phyloP scores from a whole-genome alignment of 371 early-diverging fungal species.

The Fennellomyces sp. region DNA sequence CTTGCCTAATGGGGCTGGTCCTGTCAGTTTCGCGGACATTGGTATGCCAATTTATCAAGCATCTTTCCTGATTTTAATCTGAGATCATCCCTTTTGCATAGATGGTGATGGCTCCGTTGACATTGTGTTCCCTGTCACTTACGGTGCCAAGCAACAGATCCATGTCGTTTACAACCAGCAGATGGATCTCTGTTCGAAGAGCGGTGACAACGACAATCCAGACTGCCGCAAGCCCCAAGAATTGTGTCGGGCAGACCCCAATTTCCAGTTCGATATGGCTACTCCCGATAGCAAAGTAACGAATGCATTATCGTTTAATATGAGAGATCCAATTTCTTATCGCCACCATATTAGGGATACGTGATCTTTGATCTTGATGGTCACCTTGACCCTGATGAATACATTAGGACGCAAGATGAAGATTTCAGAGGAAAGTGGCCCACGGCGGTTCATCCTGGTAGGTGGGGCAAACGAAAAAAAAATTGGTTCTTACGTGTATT shows the following conservation, averaged over 20 bases:
- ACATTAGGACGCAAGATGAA: conserved; percentile 41
- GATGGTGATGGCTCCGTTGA: conserved; percentile 91
- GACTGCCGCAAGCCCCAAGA: conserved; percentile 66
- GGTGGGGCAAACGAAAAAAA: background rate
- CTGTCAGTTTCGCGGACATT: conserved; percentile 88
- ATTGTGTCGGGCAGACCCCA: conserved; percentile 76
- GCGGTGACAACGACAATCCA: conserved; percentile 23
- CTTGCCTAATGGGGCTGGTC: conserved; percentile 77
- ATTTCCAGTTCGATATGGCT: conserved; percentile 69
- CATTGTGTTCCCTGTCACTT: conserved; percentile 78
- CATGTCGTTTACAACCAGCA: conserved; percentile 86
- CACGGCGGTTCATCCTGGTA: conserved; percentile 51
- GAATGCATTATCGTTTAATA: background rate
- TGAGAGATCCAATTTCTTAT: background rate
- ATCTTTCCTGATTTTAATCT: background rate
- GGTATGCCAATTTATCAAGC: too few species aligned
- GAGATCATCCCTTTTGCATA: conserved; percentile 8
- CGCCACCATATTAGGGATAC: conserved; percentile 29
- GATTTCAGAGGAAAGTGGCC: conserved; percentile 63
- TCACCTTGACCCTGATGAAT: conserved; percentile 51
- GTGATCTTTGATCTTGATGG: conserved; percentile 48
- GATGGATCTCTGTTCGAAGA: conserved; percentile 72
- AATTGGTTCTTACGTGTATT: background rate
- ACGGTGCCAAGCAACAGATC: conserved; percentile 58
- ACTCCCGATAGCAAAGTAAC: conserved; percentile 47